Conservation (phyloP, 148 eudicot species). For the Selenicereus undatus region DNA sequence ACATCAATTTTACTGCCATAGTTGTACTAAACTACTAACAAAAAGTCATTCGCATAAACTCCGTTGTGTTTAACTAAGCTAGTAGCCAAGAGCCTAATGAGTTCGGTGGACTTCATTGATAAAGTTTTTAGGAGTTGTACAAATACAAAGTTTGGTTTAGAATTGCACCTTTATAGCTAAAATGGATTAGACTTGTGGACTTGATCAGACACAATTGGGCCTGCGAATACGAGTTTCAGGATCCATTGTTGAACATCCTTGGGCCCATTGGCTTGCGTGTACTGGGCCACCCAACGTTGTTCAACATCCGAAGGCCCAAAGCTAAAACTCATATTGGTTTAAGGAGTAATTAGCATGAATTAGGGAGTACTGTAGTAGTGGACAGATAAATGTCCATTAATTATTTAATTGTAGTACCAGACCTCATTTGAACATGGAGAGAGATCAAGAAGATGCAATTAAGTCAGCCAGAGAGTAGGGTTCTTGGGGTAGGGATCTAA, state of each 20-base stretch:
- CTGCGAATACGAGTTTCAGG: background rate
- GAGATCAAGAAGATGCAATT: background rate
- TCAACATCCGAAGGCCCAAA: background rate
- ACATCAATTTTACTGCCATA: background rate
- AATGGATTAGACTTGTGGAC: too few relatives aligned
- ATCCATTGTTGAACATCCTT: background rate
- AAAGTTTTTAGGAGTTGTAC: background rate
- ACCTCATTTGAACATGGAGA: background rate
- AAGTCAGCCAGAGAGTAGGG: conserved; percentile 21
- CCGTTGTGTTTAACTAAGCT: too few relatives aligned
- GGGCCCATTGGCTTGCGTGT: background rate
- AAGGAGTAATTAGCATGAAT: background rate
- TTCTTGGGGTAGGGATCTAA: background rate
- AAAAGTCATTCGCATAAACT: background rate
- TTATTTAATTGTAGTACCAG: background rate
- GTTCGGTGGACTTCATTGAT: too few relatives aligned
- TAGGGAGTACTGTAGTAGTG: background rate
- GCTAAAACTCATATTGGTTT: background rate
- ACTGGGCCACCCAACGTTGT: background rate
- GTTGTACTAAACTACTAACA: background rate
- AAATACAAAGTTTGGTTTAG: too few relatives aligned
- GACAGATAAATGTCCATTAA: background rate
- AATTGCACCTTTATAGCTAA: background rate
- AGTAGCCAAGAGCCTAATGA: too few relatives aligned
- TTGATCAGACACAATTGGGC: too few relatives aligned